phyloP scores from a whole-genome alignment of 345 rosid genomes.

The Eucalyptus polyanthemos region DNA sequence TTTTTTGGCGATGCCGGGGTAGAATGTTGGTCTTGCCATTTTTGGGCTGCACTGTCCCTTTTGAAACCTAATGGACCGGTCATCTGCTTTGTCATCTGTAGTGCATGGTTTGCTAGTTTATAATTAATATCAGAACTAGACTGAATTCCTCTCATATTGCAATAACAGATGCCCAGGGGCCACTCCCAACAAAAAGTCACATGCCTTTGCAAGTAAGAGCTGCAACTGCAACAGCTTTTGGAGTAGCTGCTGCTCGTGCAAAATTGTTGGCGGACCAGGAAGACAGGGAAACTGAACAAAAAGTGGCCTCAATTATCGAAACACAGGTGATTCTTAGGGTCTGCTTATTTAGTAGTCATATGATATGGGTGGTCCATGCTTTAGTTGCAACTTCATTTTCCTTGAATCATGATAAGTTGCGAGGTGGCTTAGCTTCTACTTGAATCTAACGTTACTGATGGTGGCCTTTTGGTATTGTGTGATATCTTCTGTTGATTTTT shows the following conservation, averaged over 20 bases:
- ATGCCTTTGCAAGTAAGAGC: conserved; percentile 66
- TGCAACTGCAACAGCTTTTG: conserved; percentile 67
- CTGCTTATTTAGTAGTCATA: background rate
- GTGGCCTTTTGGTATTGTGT: background rate
- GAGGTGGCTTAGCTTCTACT: background rate
- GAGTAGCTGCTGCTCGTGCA: conserved; percentile 74
- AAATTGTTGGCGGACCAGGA: conserved; percentile 84
- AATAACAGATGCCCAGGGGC: conserved; percentile 32
- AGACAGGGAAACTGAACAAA: conserved; percentile 58
- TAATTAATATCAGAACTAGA: background rate
- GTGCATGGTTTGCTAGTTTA: background rate
- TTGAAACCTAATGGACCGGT: background rate
- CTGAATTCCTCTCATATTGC: background rate
- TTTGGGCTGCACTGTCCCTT: background rate
- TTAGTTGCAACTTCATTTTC: background rate
- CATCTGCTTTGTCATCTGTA: background rate
- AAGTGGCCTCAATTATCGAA: conserved; percentile 49
- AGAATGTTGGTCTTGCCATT: background rate
- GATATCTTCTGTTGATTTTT: background rate
- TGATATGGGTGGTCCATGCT: background rate
- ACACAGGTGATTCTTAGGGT: conserved; percentile 39
- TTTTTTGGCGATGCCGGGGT: background rate
- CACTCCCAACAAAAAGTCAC: conserved; percentile 10
- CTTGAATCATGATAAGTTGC: background rate
- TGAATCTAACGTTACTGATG: background rate